Base-by-base conservation (phyloP, 1,284 basidiomycete species). In the Sphagnurus paluster region DNA sequence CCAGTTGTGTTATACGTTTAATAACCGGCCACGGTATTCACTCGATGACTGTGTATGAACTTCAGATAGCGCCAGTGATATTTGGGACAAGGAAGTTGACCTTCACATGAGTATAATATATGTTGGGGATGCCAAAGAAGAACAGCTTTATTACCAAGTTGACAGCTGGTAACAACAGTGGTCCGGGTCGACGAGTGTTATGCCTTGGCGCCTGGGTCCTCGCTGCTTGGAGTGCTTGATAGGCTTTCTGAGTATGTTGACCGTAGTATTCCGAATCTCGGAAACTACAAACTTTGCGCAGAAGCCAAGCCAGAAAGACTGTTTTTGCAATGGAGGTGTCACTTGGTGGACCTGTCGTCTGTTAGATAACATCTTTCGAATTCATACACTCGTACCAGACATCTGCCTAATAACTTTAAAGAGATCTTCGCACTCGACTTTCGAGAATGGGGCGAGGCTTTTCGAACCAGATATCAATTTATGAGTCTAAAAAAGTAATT, bases 91-190 rank as follows among this genome's bases (percentile, higher is more conserved):
- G 10, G 25, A 13, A 21, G 5, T 4, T 32, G 6, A 65, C 67
- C 58, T 74, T 74, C 28, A 79, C 67, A 54, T 79, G 75, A 4
- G 66, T 64, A 38, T 76, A 62, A 52, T 79, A 81, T 19, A 72
- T 72, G 47, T 69, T 63, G 5, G 77, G 77, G 42, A 79, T 76
- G 1, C 75, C 74, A 55, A 81, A 80, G 52, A 76, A 79, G 1
- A 75, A 51, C 8, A 69, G 44, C 26, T 68, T 68, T 32, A 76
- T 71, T 24, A 72, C 30, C 26, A 75, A 55, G 43, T 63, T 58
- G 6, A 73, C 45, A 7, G 73, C 36, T 2, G 57, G 54, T 20
- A 60, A 50, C 19, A 60, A 25, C 37, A 61, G 25, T 44, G 54
- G 44, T 20, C 61, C 53, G 10, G 50, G 57, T 24, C 46, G 51